Conservation (phyloP, 306 rosid species). For the Parietaria judaica region DNA sequence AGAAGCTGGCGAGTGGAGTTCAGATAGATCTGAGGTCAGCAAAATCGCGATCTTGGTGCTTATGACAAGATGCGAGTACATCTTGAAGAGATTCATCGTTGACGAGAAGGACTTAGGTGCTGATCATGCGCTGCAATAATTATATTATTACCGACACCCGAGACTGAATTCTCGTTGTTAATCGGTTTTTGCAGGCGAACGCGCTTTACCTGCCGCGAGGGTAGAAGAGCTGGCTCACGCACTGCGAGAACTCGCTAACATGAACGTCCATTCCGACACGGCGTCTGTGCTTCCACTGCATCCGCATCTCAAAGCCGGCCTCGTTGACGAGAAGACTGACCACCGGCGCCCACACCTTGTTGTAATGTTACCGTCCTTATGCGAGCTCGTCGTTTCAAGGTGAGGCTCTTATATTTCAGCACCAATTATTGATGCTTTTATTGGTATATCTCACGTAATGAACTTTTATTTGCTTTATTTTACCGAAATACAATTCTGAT, state of each 20-base stretch:
- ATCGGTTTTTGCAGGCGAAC: conserved; percentile 43
- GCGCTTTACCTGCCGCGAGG: conserved; percentile 72
- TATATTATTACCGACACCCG: neutral
- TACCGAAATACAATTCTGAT: too few species aligned
- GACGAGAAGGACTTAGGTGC: conserved; percentile 78
- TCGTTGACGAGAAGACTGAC: conserved; percentile 31
- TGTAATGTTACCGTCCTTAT: conserved; percentile 75
- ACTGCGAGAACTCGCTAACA: conserved; percentile 65
- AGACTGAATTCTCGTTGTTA: conserved; percentile 6
- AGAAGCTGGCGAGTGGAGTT: conserved; percentile 47
- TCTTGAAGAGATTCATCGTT: conserved; percentile 57
- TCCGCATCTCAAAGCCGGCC: conserved; percentile 42
- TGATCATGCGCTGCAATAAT: conserved; percentile 3
- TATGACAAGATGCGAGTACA: conserved; percentile 69
- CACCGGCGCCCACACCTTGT: conserved; percentile 58
- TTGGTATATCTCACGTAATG: neutral
- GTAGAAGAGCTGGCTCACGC: conserved; percentile 65
- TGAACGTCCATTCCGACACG: conserved; percentile 57
- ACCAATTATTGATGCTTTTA: neutral
- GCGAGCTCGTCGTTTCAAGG: conserved; percentile 85
- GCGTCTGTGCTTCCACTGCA: conserved; percentile 57
- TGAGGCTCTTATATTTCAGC: conserved; percentile 19
- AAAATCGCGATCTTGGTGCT: conserved; percentile 70
- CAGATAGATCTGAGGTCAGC: conserved; percentile 70
- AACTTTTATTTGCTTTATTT: neutral